phyloP scores from a whole-genome alignment of 805 yeast species.

The Kurtzmaniella cleridarum region DNA sequence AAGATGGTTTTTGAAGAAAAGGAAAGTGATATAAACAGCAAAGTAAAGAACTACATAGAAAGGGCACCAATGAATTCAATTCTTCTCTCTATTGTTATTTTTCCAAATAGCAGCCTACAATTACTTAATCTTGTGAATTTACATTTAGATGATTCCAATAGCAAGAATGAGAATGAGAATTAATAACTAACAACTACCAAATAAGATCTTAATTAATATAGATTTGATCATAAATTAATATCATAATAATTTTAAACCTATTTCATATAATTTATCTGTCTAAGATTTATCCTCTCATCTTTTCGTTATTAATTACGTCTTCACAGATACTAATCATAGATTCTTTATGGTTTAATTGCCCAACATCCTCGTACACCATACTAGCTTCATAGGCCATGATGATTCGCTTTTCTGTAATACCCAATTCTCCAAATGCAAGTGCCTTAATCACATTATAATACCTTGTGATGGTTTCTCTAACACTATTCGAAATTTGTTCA shows the following conservation, averaged over 20 bases:
- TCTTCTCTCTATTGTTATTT: no score
- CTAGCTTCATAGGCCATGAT: slow-evolving; percentile 85
- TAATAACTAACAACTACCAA: no score
- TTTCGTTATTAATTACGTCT: slow-evolving; percentile 65
- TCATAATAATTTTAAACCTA: background rate
- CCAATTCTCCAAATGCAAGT: slow-evolving; percentile 77
- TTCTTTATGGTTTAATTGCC: slow-evolving; percentile 67
- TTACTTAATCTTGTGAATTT: no score
- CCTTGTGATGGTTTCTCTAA: slow-evolving; percentile 72
- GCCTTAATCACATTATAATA: slow-evolving; percentile 82
- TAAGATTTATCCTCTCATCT: slow-evolving; percentile 55
- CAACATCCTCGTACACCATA: slow-evolving; percentile 63
- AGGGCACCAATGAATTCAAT: no score
- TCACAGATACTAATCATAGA: slow-evolving; percentile 68
- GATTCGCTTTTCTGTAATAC: slow-evolving; percentile 77
- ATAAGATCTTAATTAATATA: no score
- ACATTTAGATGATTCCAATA: no score
- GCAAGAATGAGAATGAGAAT: no score
- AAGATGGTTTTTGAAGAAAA: slow-evolving; percentile 24
- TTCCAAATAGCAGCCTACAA: no score
- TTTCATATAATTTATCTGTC: background rate
- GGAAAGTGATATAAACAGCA: slow-evolving; percentile 9
- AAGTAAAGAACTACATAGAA: background rate
- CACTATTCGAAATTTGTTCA: slow-evolving; percentile 58
- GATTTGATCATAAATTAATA: slow-evolving; percentile 3